Conservation (phyloP, 78 protist species). For the Diacronema lutheri region DNA sequence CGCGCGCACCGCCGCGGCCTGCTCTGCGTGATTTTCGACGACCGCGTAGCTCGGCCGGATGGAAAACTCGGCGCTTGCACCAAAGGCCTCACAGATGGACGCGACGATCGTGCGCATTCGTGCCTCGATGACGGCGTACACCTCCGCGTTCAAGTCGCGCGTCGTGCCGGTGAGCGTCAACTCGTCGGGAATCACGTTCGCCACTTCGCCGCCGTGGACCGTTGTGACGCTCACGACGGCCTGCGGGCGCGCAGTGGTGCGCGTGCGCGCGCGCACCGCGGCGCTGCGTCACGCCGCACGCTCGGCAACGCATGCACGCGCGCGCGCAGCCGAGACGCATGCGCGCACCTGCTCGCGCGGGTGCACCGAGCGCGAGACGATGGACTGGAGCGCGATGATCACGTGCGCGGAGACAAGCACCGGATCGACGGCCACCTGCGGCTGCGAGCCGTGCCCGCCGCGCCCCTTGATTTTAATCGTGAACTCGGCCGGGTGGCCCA, state of each 20-base stretch:
- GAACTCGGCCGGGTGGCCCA: slow-evolving; percentile 6
- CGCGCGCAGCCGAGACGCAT: not conserved
- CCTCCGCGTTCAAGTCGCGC: not conserved
- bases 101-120: not conserved
- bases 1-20: not conserved
- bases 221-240: not conserved
- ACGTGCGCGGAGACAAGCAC: not conserved
- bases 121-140: not conserved
- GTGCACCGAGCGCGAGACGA: not conserved
- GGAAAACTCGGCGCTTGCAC: not conserved
- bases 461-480: not conserved
- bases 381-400: not conserved
- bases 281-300: no score
- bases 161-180: not conserved
- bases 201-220: slow-evolving; percentile 1
- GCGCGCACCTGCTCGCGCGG: not conserved
- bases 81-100: not conserved
- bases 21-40: not conserved
- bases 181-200: slow-evolving; percentile 3
- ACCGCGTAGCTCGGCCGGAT: not conserved
- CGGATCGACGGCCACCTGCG: not conserved
- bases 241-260: not conserved
- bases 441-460: slow-evolving; percentile 28
- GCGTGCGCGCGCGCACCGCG: not conserved
- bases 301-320: no score